Base-by-base conservation (phyloP, 208 protist species). In the Herpetomonas samuelpessoai region DNA sequence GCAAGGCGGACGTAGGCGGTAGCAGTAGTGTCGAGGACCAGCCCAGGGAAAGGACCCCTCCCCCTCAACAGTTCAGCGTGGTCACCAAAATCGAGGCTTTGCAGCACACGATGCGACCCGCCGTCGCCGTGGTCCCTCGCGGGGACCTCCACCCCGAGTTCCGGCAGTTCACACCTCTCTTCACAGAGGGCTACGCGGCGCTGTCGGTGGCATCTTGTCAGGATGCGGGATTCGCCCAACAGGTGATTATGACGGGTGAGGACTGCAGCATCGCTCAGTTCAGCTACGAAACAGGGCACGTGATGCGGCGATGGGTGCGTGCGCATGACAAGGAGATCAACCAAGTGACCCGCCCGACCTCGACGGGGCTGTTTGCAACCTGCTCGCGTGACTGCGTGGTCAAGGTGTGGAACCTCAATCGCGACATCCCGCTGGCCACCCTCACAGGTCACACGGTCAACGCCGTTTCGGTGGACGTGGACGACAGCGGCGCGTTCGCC, bases 281-380 rank as follows among this genome's bases (percentile, higher is more conserved):
- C 41, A 79, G 84, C 63, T 88, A 86, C 59, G 78, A 85, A 38
- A 84, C 80, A 9, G 83, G 82, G 29, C 73, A 85, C 56, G 74
- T 82, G n/a, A 60, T 76, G 51, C 67, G 61, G 29, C 71, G 67
- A 48, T 90, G 75, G 75, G 66, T 71, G 35, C 62, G 70, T 28
- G 76, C 82, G 9, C 86, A 93, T 55, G 24, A 60, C 14, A 30
- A 68, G 54, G 77, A 88, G 50, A 71, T 93, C 53, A 88, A 80
- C 68, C 63, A 44, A 39, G 68, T 90, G 56, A 86, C 86, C 21
- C 68, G 65, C 2, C 83, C 82, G 21, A 54, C 74, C 18, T 12
- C 74, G 1, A 71, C 57, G 22, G 76, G 75, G 24, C 30, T 65
- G 49, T 90, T 93, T 52, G 73, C 75, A 14, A 82, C 86, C 16